Percentiles rank a stretch among this genome's conserved stretches.
Evolutionary conservation across 768 basidiomycete species (phyloP).

Genomic region (Hypholoma sublateritium): DNA sequence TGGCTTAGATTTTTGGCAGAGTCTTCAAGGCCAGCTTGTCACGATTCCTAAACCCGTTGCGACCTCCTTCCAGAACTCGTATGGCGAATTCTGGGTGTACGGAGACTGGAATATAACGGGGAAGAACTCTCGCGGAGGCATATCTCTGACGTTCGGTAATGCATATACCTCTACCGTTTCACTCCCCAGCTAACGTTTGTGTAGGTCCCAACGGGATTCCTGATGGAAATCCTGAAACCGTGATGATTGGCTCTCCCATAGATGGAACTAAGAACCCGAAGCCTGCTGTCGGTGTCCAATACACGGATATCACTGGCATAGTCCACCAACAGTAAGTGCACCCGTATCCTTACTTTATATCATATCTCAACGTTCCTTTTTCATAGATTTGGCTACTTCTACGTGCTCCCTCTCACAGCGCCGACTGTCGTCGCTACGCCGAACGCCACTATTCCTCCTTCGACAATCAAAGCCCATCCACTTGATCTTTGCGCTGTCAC

Average conservation of each 20-base stretch:
- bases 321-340: constrained; percentile 49
- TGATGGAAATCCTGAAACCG: constrained; percentile 56
- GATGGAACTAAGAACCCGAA: constrained; percentile 53
- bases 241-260: constrained; percentile 53
- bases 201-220: constrained; percentile 50
- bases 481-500: constrained; percentile 44
- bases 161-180: constrained; percentile 3
- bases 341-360: neutral
- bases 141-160: constrained; percentile 48
- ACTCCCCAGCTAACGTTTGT: constrained; percentile 1
- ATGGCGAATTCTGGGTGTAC: constrained; percentile 58
- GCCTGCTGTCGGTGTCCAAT: constrained; percentile 42
- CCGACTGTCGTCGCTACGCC: constrained; percentile 44
- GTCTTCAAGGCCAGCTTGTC: constrained; percentile 59
- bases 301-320: constrained; percentile 55
- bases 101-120: constrained; percentile 58
- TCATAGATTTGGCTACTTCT: constrained; percentile 50
- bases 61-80: constrained; percentile 49
- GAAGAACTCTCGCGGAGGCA: constrained; percentile 53
- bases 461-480: constrained; percentile 34
- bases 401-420: constrained; percentile 56
- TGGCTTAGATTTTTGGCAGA: constrained; percentile 67
- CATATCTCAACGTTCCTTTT: neutral
- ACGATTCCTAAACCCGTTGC: constrained; percentile 47
- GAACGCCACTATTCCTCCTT: constrained; percentile 31